phyloP scores from a whole-genome alignment of 2,329 filamentous ascomycete genomes.

The Harringtonia aguacate region DNA sequence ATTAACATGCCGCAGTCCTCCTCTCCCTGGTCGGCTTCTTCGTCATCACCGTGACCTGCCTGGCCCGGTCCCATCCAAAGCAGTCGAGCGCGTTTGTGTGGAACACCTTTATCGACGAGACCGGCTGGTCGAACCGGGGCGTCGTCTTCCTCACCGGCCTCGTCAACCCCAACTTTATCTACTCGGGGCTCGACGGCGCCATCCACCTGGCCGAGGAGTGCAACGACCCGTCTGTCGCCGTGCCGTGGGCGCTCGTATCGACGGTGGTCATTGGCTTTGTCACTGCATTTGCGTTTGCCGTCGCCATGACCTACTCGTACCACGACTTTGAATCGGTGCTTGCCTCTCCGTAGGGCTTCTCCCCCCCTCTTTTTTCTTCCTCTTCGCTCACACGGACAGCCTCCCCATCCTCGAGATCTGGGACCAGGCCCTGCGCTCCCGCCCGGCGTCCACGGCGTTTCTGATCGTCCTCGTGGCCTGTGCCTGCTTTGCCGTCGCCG shows the following conservation, averaged over 20 bases:
- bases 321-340: slow-evolving; percentile 11
- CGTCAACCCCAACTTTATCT: slow-evolving; percentile 24
- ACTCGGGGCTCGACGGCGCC: slow-evolving; percentile 23
- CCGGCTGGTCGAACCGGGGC: slow-evolving; percentile 11
- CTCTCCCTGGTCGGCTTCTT: slow-evolving; percentile 21
- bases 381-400: slow-evolving; percentile 16
- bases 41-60: slow-evolving; percentile 17
- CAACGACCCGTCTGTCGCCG: slow-evolving; percentile 14
- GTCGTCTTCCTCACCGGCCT: slow-evolving; percentile 24
- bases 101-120: slow-evolving; percentile 16
- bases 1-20: slow-evolving; percentile 4
- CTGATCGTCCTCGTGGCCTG: slow-evolving; percentile 22
- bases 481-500: slow-evolving; percentile 32
- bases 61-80: slow-evolving; percentile 13
- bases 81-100: slow-evolving; percentile 15
- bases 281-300: slow-evolving; percentile 18
- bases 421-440: slow-evolving; percentile 28
- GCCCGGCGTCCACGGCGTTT: slow-evolving; percentile 26
- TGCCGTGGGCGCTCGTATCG: slow-evolving; percentile 21
- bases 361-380: slow-evolving; percentile 12
- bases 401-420: slow-evolving; percentile 35
- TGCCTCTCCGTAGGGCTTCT: slow-evolving; percentile 4
- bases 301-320: slow-evolving; percentile 15
- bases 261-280: slow-evolving; percentile 21
- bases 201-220: slow-evolving; percentile 25